Conservation (phyloP, 768 basidiomycete species). For the Erythrobasidium yunnanense region DNA sequence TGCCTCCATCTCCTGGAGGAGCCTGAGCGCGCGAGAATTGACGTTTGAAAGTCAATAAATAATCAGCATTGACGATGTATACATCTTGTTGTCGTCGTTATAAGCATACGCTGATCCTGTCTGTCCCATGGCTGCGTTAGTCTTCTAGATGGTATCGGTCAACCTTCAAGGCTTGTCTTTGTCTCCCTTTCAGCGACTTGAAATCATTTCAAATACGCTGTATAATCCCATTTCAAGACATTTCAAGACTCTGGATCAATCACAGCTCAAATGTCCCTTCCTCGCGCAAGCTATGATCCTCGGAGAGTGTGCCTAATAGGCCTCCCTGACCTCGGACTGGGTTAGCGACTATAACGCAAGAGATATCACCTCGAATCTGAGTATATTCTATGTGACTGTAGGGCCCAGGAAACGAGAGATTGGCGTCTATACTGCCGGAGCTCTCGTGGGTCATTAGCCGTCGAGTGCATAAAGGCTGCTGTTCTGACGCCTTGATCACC, state of each 20-base stretch:
- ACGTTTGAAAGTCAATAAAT: too few relatives aligned
- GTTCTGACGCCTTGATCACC: constrained; percentile 15
- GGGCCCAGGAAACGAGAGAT: constrained; percentile 55
- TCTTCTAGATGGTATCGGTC: too few relatives aligned
- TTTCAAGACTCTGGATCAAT: neutral
- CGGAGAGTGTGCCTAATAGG: constrained; percentile 23
- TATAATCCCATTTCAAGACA: too few relatives aligned
- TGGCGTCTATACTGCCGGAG: constrained; percentile 84
- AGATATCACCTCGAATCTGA: too few relatives aligned
- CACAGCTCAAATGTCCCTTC: neutral
- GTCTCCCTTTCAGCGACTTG: too few relatives aligned
- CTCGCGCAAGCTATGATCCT: constrained; percentile 12
- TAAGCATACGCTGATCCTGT: constrained; percentile 27
- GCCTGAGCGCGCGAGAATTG: constrained; percentile 40
- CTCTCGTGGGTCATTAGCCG: constrained; percentile 55
- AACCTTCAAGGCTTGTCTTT: too few relatives aligned
- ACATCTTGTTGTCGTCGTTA: too few relatives aligned
- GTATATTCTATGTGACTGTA: too few relatives aligned
- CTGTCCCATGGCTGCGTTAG: constrained; percentile 23
- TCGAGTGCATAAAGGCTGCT: neutral
- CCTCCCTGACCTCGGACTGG: constrained; percentile 16
- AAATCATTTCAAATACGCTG: too few relatives aligned
- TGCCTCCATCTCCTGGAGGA: constrained; percentile 96
- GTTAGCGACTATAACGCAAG: neutral
- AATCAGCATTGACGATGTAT: too few relatives aligned